phyloP scores from a whole-genome alignment of 2,329 filamentous ascomycete genomes.

The Tolypocladium sp. region DNA sequence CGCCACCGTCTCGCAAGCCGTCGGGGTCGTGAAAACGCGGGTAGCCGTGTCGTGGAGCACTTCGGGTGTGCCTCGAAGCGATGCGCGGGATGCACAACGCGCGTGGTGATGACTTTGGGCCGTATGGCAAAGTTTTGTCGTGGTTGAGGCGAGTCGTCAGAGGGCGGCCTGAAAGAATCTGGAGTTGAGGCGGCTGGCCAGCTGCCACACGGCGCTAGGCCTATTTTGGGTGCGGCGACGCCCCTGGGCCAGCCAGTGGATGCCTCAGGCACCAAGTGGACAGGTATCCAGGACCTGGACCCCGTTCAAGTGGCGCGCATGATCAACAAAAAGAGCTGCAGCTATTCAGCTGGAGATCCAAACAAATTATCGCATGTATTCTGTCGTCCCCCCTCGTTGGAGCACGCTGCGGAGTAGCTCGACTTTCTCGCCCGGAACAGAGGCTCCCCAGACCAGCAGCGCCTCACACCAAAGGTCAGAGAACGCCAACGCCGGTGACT shows the following conservation, averaged over 20 bases:
- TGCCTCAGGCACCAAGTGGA: slow-evolving; percentile 16
- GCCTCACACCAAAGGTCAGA: not conserved
- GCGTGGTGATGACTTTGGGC: slow-evolving; percentile 37
- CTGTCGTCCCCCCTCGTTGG: not conserved
- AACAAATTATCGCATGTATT: not conserved
- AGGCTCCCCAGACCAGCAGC: not conserved
- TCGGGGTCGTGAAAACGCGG: slow-evolving; percentile 24
- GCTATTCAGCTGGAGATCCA: not conserved
- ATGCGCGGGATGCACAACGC: slow-evolving; percentile 41
- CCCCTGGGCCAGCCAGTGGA: slow-evolving; percentile 5
- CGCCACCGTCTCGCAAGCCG: slow-evolving; percentile 32
- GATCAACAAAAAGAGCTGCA: not conserved
- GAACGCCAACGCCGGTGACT: not conserved
- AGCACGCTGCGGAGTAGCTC: not conserved
- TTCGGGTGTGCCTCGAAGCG: slow-evolving; percentile 16
- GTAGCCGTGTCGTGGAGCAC: slow-evolving; percentile 21
- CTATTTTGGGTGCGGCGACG: slow-evolving; percentile 9
- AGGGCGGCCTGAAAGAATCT: slow-evolving; percentile 34
- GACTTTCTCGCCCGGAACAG: not conserved
- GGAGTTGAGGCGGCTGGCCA: slow-evolving; percentile 30
- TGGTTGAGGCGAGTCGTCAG: slow-evolving; percentile 29
- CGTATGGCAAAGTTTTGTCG: slow-evolving; percentile 31
- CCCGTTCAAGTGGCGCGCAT: too few relatives aligned
- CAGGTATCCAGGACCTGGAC: not conserved
- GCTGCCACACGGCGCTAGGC: slow-evolving; percentile 22